A percentile compares a stretch with the other conserved stretches of the same genome.
Evolutionary conservation across 805 yeast species (phyloP).

Genomic region (Blastobotrys mokoenaii): DNA sequence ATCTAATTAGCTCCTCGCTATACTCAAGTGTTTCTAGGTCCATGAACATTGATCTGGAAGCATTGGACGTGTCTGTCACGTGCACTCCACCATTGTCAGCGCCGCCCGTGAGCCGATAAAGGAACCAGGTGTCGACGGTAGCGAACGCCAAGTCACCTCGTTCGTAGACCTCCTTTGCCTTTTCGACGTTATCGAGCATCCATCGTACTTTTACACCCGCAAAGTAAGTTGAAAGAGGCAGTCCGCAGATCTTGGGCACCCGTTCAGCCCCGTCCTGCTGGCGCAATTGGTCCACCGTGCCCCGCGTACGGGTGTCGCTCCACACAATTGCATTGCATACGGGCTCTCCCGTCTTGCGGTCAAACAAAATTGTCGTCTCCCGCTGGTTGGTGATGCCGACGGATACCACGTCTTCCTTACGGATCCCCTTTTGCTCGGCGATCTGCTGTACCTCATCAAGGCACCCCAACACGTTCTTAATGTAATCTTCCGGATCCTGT

Average conservation of each 20-base stretch:
- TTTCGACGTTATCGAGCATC: constrained; percentile 73
- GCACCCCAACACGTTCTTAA: constrained; percentile 75
- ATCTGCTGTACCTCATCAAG: constrained; percentile 31
- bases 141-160: constrained; percentile 81
- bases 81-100: constrained; percentile 44
- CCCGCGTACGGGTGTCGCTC: constrained; percentile 87
- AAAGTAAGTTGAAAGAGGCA: constrained; percentile 85
- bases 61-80: constrained; percentile 85
- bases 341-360: constrained; percentile 71
- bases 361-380: constrained; percentile 86
- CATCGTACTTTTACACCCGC: constrained; percentile 85
- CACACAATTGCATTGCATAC: constrained; percentile 86
- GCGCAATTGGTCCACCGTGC: constrained; percentile 55
- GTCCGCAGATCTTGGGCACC: constrained; percentile 62
- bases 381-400: constrained; percentile 94
- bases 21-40: constrained; percentile 66
- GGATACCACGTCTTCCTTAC: constrained; percentile 44
- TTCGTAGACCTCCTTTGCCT: constrained; percentile 59
- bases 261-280: constrained; percentile 46
- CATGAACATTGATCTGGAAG: constrained; percentile 86
- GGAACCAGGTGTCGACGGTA: constrained; percentile 90
- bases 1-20: constrained; percentile 64
- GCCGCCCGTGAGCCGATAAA: constrained; percentile 66
- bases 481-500: constrained; percentile 77
- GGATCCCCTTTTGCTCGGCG: constrained; percentile 19